Conservation (phyloP, 2,329 filamentous ascomycete species). For the Elsinoe arachidis region DNA sequence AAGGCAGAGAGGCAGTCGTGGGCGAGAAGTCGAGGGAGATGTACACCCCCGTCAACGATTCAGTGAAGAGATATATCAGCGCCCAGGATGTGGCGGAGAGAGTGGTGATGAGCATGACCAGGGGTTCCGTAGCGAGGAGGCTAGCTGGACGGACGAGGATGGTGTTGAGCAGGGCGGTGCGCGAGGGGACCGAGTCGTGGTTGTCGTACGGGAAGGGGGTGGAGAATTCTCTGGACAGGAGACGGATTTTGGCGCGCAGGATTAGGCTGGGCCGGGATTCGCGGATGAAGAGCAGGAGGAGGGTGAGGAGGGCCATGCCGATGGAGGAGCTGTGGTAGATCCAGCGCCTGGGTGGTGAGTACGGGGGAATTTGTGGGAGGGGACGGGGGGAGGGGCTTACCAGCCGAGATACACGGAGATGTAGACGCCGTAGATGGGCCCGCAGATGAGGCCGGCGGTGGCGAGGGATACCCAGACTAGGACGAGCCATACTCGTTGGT, state of each 20-base stretch:
- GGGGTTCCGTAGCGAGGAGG: no score
- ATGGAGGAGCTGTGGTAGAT: background rate
- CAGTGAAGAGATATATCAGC: background rate
- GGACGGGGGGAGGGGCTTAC: conserved; percentile 20
- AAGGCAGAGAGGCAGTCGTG: conserved; percentile 40
- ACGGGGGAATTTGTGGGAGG: background rate
- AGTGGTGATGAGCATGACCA: background rate
- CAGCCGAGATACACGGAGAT: conserved; percentile 32
- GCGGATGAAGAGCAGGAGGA: no score
- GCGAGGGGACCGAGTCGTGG: no score
- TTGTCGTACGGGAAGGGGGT: no score
- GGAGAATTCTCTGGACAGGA: no score
- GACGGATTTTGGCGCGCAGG: no score
- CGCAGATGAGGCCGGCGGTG: conserved; percentile 36
- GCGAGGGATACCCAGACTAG: conserved; percentile 38
- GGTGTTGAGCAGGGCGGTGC: no score
- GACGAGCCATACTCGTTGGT: conserved; percentile 39
- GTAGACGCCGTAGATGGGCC: conserved; percentile 38
- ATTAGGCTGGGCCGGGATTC: no score
- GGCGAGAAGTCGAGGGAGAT: conserved; percentile 27
- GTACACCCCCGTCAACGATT: background rate
- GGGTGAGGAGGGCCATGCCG: no score
- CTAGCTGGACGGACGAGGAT: no score
- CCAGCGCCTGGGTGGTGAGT: background rate
- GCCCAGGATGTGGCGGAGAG: conserved; percentile 1